These are phyloP conservation scores for Paraphaeosphaeria minitans DNA, from an alignment of 2,329 filamentous ascomycete species.

Conservation along the genomic window DNA sequence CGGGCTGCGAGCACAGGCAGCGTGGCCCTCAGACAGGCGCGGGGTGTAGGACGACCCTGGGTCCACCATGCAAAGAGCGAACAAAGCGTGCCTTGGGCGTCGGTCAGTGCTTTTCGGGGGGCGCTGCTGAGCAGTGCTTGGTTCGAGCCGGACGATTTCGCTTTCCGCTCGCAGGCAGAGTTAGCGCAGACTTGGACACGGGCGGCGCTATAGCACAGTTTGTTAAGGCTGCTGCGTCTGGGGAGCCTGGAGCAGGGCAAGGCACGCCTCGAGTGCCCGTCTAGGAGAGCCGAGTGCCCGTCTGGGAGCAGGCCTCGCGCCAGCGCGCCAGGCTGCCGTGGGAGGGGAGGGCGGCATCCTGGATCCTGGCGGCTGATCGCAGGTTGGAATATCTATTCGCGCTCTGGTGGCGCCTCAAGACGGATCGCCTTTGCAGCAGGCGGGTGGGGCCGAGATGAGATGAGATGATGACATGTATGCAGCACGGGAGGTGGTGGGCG, in stretches of 20 bases:
- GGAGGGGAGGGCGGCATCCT: too few relatives aligned
- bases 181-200: conserved; percentile 15
- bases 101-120: conserved; percentile 18
- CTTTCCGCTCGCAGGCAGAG: conserved; percentile 36
- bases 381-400: conserved; percentile 18
- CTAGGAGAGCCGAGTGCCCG: conserved; percentile 24
- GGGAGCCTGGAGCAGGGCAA: conserved; percentile 2
- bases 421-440: conserved; percentile 42
- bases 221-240: conserved; percentile 9
- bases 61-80: conserved; percentile 28
- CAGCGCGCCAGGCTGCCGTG: too few relatives aligned
- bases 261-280: conserved; percentile 19
- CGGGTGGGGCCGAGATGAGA: conserved; percentile 8
- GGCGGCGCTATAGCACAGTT: conserved; percentile 3
- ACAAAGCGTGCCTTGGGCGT: conserved; percentile 33
- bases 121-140: conserved; percentile 20
- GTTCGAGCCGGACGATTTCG: conserved; percentile 39
- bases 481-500: conserved; percentile 24
- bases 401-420: conserved; percentile 22
- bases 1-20: conserved; percentile 36
- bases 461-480: conserved; percentile 7
- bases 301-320: conserved; percentile 25
- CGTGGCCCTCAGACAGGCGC: conserved; percentile 38
- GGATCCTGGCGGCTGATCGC: conserved; percentile 40
- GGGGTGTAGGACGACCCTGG: conserved; percentile 19